Evolutionary conservation across 306 rosid species (phyloP), one percentile per base, ranked within the genome.

Genomic region (Ziziphus jujuba): DNA sequence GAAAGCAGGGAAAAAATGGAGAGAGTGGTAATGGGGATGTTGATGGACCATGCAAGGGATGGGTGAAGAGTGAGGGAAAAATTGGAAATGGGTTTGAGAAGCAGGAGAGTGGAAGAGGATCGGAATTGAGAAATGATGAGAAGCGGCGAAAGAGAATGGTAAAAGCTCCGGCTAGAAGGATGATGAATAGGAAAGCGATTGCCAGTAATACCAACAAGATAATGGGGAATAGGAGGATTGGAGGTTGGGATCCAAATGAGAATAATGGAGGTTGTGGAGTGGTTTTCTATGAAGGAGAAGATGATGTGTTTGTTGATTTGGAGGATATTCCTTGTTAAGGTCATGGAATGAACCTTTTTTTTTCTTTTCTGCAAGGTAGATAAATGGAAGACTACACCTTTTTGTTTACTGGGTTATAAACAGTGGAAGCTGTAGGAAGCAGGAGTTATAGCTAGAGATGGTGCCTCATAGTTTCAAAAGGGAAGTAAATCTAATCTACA

Each of bases 281-380:
- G 55, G 82, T 79, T 76, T 72, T 71, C 23, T 74, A 55, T 59
- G 67, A 72, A 2, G 85, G 63, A 20, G 86, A 75, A 56, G 87
- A 47, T 70, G 97, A 80, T 75, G 60, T 73, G 34, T 80, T 44
- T 58, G 72, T 75, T 65, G 84, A 82, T 22, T 49, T 81, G 24
- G 20, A 56, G 59, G 72, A 15, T 14, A 10, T 0, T 50, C 20
- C 55, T 16, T 16, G 17, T 16, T 40, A 40, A 4, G n/a, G n/a
- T n/a, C n/a, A 36, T 6, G 43, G 43, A 36, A 36, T 7, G 43
- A 36, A 0, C n/a, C n/a, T n/a, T n/a, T n/a, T n/a, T n/a, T n/a
- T n/a, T n/a, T n/a, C n/a, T 40, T 40, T 10, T 40, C 12, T 7
- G 10, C 2, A 40, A 40, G 45, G 14, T 40, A 40, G 12, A 10